phyloP scores from a whole-genome alignment of 257 asterid genomes.

The Capsicum rhomboideum region DNA sequence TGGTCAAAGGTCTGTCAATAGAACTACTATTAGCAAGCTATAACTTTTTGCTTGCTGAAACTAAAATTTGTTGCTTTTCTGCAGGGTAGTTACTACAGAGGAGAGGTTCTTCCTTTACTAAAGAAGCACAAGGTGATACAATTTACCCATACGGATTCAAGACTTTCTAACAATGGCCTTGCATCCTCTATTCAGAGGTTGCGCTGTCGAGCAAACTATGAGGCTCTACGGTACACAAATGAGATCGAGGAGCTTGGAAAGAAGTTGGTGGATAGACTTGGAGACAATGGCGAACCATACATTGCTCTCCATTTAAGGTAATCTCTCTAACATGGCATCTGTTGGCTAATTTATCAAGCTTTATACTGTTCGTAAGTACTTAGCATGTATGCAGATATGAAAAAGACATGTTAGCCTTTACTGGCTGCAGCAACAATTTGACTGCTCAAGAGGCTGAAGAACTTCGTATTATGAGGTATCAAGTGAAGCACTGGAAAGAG shows the following conservation, averaged over 20 bases:
- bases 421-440: slow-evolving; percentile 62
- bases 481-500: slow-evolving; percentile 55
- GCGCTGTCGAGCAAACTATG: slow-evolving; percentile 58
- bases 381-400: slow-evolving; percentile 33
- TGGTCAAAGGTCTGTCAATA: slow-evolving; percentile 53
- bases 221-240: slow-evolving; percentile 45
- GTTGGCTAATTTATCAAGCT: not conserved
- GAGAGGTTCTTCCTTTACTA: slow-evolving; percentile 28
- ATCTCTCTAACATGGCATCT: not conserved
- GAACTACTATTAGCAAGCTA: not conserved
- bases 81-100: slow-evolving; percentile 48
- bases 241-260: slow-evolving; percentile 52
- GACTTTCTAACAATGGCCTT: slow-evolving; percentile 55
- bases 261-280: slow-evolving; percentile 33
- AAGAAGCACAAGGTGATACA: slow-evolving; percentile 34
- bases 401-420: slow-evolving; percentile 75
- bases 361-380: not conserved
- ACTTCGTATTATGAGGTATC: slow-evolving; percentile 43
- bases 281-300: slow-evolving; percentile 27
- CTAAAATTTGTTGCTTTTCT: not conserved
- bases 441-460: slow-evolving; percentile 37
- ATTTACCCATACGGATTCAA: slow-evolving; percentile 57
- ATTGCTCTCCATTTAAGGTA: slow-evolving; percentile 72
- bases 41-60: not conserved
- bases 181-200: slow-evolving; percentile 50